These are phyloP conservation scores for Thozetella sp. DNA, from an alignment of 495 filamentous ascomycete genomes.

Conservation along the genomic window DNA sequence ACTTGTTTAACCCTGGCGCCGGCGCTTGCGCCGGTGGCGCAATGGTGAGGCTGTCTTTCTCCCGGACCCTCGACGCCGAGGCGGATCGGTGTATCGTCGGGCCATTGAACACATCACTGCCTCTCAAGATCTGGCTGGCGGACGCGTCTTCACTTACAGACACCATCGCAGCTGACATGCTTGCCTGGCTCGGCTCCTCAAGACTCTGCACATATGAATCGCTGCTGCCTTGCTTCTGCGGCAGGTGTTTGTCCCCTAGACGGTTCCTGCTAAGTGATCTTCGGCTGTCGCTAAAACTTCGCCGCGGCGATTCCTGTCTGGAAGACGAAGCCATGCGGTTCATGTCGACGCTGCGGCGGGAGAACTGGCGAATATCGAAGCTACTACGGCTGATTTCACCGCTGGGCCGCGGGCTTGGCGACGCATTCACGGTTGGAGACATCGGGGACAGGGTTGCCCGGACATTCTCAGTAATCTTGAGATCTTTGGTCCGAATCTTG, in stretches of 20 bases:
- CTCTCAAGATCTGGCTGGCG: conserved; percentile 85
- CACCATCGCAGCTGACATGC: conserved; percentile 65
- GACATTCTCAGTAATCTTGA: conserved; percentile 62
- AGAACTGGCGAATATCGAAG: conserved; percentile 42
- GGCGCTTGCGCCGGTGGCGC: conserved; percentile 8
- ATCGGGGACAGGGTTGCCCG: conserved; percentile 62
- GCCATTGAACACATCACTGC: conserved; percentile 88
- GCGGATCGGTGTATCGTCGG: conserved; percentile 64
- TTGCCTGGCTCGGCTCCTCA: conserved; percentile 58
- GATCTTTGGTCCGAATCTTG: conserved; percentile 30
- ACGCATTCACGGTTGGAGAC: conserved; percentile 34
- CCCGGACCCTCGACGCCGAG: conserved; percentile 31
- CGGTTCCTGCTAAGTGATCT: conserved; percentile 44
- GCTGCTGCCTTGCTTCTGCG: conserved; percentile 65
- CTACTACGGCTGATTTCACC: conserved; percentile 39
- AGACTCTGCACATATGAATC: conserved; percentile 79
- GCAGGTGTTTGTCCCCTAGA: conserved; percentile 38
- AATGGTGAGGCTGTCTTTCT: conserved; percentile 12
- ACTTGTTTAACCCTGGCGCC: conserved; percentile 13
- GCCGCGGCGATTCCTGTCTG: conserved; percentile 39
- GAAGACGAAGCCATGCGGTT: conserved; percentile 32
- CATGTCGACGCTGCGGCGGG: conserved; percentile 53
- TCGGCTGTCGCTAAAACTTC: conserved; percentile 61
- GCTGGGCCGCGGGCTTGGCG: conserved; percentile 44
- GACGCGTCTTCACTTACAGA: conserved; percentile 82